Evolutionary conservation across 176 grass and related monocot genomes (phyloP).

Genomic region (Oryza nivara): DNA sequence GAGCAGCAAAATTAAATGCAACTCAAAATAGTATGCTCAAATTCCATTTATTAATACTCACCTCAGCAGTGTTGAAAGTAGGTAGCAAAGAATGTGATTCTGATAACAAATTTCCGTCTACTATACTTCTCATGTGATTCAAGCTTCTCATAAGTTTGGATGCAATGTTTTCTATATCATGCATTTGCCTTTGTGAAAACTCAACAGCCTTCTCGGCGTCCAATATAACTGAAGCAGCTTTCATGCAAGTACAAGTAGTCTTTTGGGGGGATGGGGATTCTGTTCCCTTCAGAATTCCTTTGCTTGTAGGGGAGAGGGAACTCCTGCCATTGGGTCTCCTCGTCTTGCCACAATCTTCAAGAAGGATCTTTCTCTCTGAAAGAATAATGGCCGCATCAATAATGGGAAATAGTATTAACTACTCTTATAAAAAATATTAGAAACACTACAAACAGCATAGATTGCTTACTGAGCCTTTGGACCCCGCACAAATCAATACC

Average conservation of each 20-base stretch:
- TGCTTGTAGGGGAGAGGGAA: slow-evolving; percentile 34
- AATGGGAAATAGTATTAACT: slow-evolving; percentile 27
- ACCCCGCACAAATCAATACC: slow-evolving; percentile 56
- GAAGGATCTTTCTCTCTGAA: slow-evolving; percentile 32
- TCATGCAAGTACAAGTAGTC: slow-evolving; percentile 57
- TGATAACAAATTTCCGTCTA: slow-evolving; percentile 68
- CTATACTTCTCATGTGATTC: slow-evolving; percentile 75
- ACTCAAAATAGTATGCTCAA: slow-evolving; percentile 28
- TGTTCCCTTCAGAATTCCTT: slow-evolving; percentile 57
- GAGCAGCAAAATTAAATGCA: slow-evolving; percentile 30
- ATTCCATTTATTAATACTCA: slow-evolving; percentile 40
- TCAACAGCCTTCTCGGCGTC: slow-evolving; percentile 79
- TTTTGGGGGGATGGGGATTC: slow-evolving; percentile 39
- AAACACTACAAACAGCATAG: slow-evolving; percentile 18
- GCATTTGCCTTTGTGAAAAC: slow-evolving; percentile 91
- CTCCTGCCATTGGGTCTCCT: slow-evolving; percentile 39
- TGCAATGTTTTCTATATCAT: slow-evolving; percentile 82
- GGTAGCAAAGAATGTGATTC: slow-evolving; percentile 61
- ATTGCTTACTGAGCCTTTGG: slow-evolving; percentile 52
- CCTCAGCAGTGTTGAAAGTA: slow-evolving; percentile 66
- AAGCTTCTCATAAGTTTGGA: slow-evolving; percentile 82
- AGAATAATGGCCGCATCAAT: slow-evolving; percentile 15
- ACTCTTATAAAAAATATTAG: slow-evolving; percentile 7
- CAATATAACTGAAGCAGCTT: slow-evolving; percentile 48
- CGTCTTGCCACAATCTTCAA: slow-evolving; percentile 33